Conservation (phyloP, 805 yeast genomes). For the Candida golubevii region DNA sequence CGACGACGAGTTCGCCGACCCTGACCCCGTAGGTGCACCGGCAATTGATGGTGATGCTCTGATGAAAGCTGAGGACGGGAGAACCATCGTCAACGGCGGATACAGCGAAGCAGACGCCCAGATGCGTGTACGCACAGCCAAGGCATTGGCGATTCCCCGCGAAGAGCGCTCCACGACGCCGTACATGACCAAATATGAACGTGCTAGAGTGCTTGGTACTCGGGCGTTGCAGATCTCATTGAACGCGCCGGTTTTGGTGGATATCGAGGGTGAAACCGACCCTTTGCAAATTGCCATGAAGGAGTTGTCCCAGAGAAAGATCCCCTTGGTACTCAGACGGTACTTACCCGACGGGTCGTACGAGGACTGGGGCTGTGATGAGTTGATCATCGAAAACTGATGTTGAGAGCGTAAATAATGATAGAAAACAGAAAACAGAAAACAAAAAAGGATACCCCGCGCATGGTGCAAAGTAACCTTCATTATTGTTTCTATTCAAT, state of each 20-base stretch:
- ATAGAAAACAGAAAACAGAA: neutral
- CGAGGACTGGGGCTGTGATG: constrained; percentile 99
- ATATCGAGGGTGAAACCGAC: constrained; percentile 98
- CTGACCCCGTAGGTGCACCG: constrained; percentile 21
- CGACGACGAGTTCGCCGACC: constrained; percentile 56
- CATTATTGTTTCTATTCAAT: constrained; percentile 24
- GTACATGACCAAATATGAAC: constrained; percentile 97
- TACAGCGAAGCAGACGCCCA: constrained; percentile 51
- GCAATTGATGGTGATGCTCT: constrained; percentile 34
- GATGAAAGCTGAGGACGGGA: constrained; percentile 63
- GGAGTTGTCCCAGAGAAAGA: constrained; percentile 89
- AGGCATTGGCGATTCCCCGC: constrained; percentile 82
- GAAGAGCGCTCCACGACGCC: constrained; percentile 94
- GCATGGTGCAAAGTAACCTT: neutral
- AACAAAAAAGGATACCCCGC: neutral
- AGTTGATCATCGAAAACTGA: constrained; percentile 79
- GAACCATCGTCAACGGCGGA: constrained; percentile 68
- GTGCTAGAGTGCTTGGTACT: constrained; percentile 96
- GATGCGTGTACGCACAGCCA: constrained; percentile 56
- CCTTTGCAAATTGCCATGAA: constrained; percentile 97
- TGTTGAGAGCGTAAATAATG: neutral
- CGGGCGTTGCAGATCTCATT: constrained; percentile 95
- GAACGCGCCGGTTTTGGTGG: constrained; percentile 98
- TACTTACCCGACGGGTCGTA: constrained; percentile 94
- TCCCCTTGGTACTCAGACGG: constrained; percentile 92